Evolutionary conservation across 129 eudicot species (phyloP).

Genomic region (Kitagawia praeruptora): DNA sequence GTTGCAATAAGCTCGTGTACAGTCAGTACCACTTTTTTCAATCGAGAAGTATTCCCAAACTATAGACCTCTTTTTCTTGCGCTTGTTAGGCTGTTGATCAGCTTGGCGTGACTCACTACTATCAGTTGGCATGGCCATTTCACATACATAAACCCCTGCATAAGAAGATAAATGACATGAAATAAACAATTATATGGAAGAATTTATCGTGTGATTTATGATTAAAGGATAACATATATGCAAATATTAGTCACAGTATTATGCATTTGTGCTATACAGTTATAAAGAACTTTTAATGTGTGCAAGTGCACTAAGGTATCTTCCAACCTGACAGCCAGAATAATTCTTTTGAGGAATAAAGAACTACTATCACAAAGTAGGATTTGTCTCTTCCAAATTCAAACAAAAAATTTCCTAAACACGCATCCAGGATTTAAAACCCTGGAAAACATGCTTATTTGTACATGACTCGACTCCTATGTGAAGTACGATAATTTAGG

Average conservation of each 20-base stretch:
- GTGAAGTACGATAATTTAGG: background rate
- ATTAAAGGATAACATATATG: background rate
- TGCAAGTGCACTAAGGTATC: background rate
- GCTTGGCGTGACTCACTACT: slow-evolving; percentile 19
- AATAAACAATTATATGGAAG: background rate
- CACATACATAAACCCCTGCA: background rate
- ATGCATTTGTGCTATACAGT: background rate
- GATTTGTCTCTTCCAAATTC: background rate
- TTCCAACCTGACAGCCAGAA: background rate
- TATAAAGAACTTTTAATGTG: background rate
- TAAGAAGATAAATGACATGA: background rate
- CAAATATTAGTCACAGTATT: background rate
- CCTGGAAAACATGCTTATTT: background rate
- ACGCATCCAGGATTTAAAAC: background rate
- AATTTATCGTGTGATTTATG: background rate
- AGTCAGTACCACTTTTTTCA: slow-evolving; percentile 30
- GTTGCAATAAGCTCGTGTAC: slow-evolving; percentile 67
- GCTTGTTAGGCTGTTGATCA: slow-evolving; percentile 27
- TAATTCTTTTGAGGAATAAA: background rate
- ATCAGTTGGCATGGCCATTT: slow-evolving; percentile 39
- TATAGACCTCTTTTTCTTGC: slow-evolving; percentile 63
- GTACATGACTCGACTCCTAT: background rate
- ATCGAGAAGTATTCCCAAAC: slow-evolving; percentile 89
- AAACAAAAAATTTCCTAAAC: background rate
- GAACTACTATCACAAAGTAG: background rate